phyloP scores from a whole-genome alignment of 352 stramenopile genomes.

The Elongisporangium undulatum region DNA sequence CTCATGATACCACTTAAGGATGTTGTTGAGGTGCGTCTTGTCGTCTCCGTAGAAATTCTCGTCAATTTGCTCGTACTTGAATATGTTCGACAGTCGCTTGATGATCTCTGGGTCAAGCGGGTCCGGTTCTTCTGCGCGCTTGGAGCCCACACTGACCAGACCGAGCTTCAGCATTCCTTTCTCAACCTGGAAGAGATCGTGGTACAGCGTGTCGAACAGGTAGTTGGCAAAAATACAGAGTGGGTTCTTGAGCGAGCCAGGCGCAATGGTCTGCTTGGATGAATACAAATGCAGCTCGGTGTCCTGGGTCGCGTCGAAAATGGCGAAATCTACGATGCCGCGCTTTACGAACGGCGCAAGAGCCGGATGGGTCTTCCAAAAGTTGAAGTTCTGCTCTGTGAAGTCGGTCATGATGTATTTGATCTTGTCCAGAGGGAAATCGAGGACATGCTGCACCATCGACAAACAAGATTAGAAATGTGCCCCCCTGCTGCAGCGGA shows the following conservation, averaged over 20 bases:
- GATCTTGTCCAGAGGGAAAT: constrained; percentile 89
- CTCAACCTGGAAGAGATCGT: constrained; percentile 90
- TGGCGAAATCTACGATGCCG: constrained; percentile 90
- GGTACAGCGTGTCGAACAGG: constrained; percentile 92
- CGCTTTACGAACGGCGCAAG: constrained; percentile 81
- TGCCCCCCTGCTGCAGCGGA: not conserved
- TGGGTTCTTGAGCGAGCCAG: constrained; percentile 72
- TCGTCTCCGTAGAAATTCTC: constrained; percentile 79
- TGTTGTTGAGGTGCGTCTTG: constrained; percentile 79
- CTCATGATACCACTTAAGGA: constrained; percentile 90
- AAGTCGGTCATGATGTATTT: constrained; percentile 96
- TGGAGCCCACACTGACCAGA: constrained; percentile 85
- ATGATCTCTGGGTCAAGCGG: constrained; percentile 93
- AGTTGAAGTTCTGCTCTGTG: constrained; percentile 91
- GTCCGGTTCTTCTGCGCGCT: constrained; percentile 58
- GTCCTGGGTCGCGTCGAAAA: constrained; percentile 92
- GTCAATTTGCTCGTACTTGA: constrained; percentile 81
- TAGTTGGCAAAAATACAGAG: constrained; percentile 93
- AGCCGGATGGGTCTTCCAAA: constrained; percentile 88
- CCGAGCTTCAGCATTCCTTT: constrained; percentile 85
- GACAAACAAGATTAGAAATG: constrained; percentile 2
- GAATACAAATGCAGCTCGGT: constrained; percentile 65
- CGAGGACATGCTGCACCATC: constrained; percentile 43
- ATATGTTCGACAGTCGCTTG: constrained; percentile 87
- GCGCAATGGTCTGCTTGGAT: constrained; percentile 43